Evolutionary conservation across 768 basidiomycete genomes (phyloP).

Genomic region (Amylocystis lapponica): DNA sequence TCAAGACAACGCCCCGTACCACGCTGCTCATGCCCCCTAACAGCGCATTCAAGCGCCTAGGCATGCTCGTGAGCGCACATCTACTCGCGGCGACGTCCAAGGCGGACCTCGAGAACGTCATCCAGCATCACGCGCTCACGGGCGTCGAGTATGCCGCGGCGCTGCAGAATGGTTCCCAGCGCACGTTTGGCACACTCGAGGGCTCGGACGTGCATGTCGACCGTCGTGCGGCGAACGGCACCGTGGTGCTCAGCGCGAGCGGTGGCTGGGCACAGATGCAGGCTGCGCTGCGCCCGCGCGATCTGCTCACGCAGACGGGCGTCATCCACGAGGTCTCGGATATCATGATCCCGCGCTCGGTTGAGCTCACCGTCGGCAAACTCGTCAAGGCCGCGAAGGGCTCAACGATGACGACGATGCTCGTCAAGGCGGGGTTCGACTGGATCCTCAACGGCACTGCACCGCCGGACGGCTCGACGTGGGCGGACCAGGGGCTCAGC

Average conservation of each 20-base stretch:
- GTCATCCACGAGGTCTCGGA: slow-evolving; percentile 87
- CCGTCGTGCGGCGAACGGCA: slow-evolving; percentile 40
- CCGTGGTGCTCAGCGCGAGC: slow-evolving; percentile 51
- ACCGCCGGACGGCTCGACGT: slow-evolving; percentile 65
- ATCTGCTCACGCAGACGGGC: slow-evolving; percentile 83
- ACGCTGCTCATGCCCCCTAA: slow-evolving; percentile 89
- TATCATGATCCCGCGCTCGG: slow-evolving; percentile 79
- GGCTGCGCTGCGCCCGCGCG: slow-evolving; percentile 47
- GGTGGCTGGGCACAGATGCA: slow-evolving; percentile 77
- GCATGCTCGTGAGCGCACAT: slow-evolving; percentile 78
- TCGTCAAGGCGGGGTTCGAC: slow-evolving; percentile 79
- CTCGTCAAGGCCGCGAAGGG: slow-evolving; percentile 85
- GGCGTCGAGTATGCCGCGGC: slow-evolving; percentile 67
- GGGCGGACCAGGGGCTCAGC: slow-evolving; percentile 46
- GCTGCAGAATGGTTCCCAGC: slow-evolving; percentile 58
- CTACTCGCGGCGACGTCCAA: slow-evolving; percentile 76
- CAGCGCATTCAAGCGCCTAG: slow-evolving; percentile 81
- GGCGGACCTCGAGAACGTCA: slow-evolving; percentile 73
- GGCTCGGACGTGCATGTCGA: slow-evolving; percentile 77
- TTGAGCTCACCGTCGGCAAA: slow-evolving; percentile 85
- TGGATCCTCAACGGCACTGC: slow-evolving; percentile 87
- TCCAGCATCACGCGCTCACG: slow-evolving; percentile 82
- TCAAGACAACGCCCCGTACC: slow-evolving; percentile 60
- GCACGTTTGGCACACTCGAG: slow-evolving; percentile 76
- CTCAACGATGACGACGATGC: slow-evolving; percentile 80